Evolutionary conservation across 2,329 filamentous ascomycete genomes (phyloP).

Genomic region (Aspergillus aculeatinus): DNA sequence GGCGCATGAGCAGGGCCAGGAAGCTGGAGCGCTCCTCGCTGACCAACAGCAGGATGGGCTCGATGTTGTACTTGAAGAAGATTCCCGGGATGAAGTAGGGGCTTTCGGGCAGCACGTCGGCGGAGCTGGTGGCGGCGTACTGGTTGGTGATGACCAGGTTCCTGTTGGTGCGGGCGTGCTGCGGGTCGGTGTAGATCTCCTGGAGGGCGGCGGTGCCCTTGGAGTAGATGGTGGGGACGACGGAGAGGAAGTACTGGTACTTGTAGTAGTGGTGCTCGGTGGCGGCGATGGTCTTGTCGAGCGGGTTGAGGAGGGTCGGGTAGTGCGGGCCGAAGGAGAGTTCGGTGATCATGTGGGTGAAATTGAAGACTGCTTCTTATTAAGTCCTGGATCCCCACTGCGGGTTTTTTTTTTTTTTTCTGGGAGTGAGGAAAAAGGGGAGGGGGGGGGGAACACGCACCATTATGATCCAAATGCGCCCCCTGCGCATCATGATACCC

Average conservation of each 20-base stretch:
- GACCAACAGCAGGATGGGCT: slow-evolving; percentile 85
- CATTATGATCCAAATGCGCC: slow-evolving; percentile 74
- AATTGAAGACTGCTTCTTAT: slow-evolving; percentile 71
- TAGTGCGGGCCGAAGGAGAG: slow-evolving; percentile 97
- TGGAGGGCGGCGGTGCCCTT: slow-evolving; percentile 46
- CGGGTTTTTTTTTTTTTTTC: too few species aligned
- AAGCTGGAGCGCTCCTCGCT: slow-evolving; percentile 77
- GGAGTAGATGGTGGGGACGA: slow-evolving; percentile 93
- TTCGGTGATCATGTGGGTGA: slow-evolving; percentile 93
- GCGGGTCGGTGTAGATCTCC: slow-evolving; percentile 42
- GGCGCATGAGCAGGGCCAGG: slow-evolving; percentile 71
- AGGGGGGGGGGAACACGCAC: slow-evolving; percentile 52
- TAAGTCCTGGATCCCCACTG: too few species aligned
- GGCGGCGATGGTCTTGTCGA: slow-evolving; percentile 81
- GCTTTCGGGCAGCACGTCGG: slow-evolving; percentile 61
- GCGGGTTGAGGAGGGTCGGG: slow-evolving; percentile 86
- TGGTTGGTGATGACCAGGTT: slow-evolving; percentile 88
- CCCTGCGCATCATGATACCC: slow-evolving; percentile 78
- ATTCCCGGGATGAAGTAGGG: slow-evolving; percentile 71
- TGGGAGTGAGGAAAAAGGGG: too few species aligned
- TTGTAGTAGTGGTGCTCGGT: slow-evolving; percentile 83
- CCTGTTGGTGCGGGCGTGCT: slow-evolving; percentile 37
- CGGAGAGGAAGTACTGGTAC: slow-evolving; percentile 95
- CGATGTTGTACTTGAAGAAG: slow-evolving; percentile 99
- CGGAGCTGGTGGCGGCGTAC: slow-evolving; percentile 94